Conservation (phyloP, 2,329 filamentous ascomycete genomes). For the Paecilomyces sp. region DNA sequence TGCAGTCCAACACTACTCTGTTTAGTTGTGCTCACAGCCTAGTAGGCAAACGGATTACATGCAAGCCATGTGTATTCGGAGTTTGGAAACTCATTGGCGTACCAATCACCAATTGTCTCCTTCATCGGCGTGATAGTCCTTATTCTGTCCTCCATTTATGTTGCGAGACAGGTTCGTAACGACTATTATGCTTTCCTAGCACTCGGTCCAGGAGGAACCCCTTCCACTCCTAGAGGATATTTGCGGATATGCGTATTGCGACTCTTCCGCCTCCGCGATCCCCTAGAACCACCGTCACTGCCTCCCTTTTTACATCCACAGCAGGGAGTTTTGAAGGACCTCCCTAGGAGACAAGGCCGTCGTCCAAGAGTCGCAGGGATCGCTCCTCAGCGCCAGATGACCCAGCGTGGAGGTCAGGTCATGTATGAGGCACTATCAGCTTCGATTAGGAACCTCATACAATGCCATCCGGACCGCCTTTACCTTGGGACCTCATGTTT, state of each 20-base stretch:
- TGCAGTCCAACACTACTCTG: neutral
- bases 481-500: slow-evolving; percentile 65
- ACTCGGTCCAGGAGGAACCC: slow-evolving; percentile 47
- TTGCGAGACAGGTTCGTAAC: slow-evolving; percentile 4
- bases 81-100: neutral
- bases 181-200: slow-evolving; percentile 29
- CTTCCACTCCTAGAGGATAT: slow-evolving; percentile 66
- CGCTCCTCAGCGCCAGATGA: slow-evolving; percentile 71
- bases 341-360: slow-evolving; percentile 57
- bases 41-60: neutral
- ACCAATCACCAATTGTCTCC: neutral
- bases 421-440: slow-evolving; percentile 51
- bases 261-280: slow-evolving; percentile 63
- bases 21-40: neutral
- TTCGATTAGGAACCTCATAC: slow-evolving; percentile 47
- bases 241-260: slow-evolving; percentile 65
- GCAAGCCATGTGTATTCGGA: neutral
- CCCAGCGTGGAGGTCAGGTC: slow-evolving; percentile 52
- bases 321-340: slow-evolving; percentile 51
- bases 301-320: slow-evolving; percentile 47
- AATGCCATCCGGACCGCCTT: slow-evolving; percentile 41
- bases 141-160: neutral
- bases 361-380: slow-evolving; percentile 67
- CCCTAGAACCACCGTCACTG: slow-evolving; percentile 53
- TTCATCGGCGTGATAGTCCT: neutral